Percentiles rank a stretch among this genome's conserved stretches.
Conservation (phyloP, 2,329 filamentous ascomycete species). For the Ascosphaera aggregata region DNA sequence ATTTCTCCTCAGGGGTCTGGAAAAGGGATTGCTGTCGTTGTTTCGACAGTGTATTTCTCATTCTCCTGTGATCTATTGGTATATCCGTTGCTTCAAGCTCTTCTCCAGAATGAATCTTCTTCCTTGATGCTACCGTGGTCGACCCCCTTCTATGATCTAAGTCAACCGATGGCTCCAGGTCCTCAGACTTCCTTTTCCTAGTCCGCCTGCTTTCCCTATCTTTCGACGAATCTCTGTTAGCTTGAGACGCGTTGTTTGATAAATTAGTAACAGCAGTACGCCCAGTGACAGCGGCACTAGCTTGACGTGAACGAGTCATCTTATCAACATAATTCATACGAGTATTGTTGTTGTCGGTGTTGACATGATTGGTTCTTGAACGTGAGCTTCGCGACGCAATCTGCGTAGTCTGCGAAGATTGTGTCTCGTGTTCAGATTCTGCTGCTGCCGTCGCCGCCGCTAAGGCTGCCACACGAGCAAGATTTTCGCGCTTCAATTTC, state of each 20-base stretch:
- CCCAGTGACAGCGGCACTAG: neutral
- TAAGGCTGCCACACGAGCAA: slow-evolving; percentile 25
- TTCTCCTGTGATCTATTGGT: neutral
- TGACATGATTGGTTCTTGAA: neutral
- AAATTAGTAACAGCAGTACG: neutral
- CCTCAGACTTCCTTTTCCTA: neutral
- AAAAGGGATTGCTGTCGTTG: neutral
- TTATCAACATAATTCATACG: neutral
- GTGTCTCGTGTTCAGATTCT: slow-evolving; percentile 3
- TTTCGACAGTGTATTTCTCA: neutral
- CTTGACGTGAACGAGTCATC: neutral
- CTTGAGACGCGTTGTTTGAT: neutral
- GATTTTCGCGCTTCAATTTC: slow-evolving; percentile 33
- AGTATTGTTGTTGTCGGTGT: neutral
- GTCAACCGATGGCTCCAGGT: neutral
- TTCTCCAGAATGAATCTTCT: neutral
- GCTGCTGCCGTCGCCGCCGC: slow-evolving; percentile 16
- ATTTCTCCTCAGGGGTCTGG: neutral
- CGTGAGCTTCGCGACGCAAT: neutral
- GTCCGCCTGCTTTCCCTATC: neutral
- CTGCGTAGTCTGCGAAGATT: neutral
- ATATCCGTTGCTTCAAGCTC: neutral
- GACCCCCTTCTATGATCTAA: neutral
- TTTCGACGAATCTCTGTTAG: neutral
- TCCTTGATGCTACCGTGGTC: neutral